Percentiles rank a stretch among this genome's conserved stretches.
These are phyloP conservation scores for Ophiostoma triangulosporum DNA, from an alignment of 2,329 filamentous ascomycete species.

Conservation along the genomic window DNA sequence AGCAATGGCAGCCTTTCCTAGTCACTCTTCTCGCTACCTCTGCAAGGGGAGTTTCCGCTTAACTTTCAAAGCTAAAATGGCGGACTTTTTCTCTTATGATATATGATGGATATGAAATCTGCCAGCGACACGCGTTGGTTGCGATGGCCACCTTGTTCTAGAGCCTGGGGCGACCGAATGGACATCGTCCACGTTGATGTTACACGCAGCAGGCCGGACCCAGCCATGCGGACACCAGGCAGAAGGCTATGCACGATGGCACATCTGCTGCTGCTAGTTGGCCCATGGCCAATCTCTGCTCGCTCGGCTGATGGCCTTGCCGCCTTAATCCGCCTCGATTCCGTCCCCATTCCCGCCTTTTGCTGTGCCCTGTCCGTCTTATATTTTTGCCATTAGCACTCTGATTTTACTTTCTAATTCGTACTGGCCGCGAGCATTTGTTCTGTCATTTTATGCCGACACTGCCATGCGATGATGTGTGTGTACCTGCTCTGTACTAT, in stretches of 20 bases:
- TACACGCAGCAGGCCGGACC: not conserved
- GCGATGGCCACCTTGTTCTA: too few species aligned
- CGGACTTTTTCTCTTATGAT: not conserved
- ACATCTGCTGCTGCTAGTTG: not conserved
- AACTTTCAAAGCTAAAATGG: not conserved
- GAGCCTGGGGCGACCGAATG: not conserved
- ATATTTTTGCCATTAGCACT: not conserved
- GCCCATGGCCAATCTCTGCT: too few species aligned
- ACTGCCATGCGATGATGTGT: not conserved
- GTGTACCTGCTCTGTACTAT: too few species aligned
- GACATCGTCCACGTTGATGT: not conserved
- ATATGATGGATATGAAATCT: not conserved
- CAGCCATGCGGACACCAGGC: not conserved
- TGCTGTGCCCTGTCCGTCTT: not conserved
- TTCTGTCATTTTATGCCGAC: not conserved
- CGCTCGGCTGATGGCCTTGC: not conserved
- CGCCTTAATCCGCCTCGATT: not conserved
- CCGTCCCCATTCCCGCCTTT: not conserved
- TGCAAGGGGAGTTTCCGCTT: not conserved
- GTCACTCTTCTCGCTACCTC: not conserved
- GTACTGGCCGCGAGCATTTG: too few species aligned
- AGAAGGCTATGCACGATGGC: not conserved
- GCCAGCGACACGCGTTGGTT: not conserved
- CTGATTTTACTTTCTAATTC: too few species aligned
- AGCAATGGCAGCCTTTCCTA: not conserved